phyloP scores from a whole-genome alignment of 768 basidiomycete genomes.

The Mycena floridula region DNA sequence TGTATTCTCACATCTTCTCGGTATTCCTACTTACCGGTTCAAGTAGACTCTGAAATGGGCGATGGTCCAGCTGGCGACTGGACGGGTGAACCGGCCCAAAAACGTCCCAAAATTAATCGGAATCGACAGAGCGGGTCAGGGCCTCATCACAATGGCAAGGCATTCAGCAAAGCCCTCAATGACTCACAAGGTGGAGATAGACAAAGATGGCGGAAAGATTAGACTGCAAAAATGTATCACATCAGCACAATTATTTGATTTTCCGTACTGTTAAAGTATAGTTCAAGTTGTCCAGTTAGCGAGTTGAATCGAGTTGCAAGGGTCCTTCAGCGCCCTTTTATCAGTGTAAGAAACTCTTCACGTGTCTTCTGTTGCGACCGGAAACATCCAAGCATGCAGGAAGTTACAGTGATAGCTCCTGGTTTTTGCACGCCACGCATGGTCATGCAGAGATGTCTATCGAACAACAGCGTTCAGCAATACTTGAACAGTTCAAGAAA shows the following conservation, averaged over 20 bases:
- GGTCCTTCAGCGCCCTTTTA: conserved; percentile 40
- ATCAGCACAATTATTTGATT: conserved; percentile 1
- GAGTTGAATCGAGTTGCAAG: conserved; percentile 23
- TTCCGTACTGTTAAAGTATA: conserved; percentile 2
- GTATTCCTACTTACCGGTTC: not conserved
- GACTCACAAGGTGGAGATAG: conserved; percentile 59
- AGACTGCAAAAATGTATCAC: no score
- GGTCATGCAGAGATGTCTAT: conserved; percentile 96
- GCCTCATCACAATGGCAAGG: not conserved
- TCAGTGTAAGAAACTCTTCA: conserved; percentile 90
- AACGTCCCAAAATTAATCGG: conserved; percentile 3
- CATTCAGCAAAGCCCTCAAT: conserved; percentile 18
- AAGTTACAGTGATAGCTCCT: conserved; percentile 90
- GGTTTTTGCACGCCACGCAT: conserved; percentile 99
- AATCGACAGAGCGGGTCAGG: not conserved
- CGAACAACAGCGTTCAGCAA: conserved; percentile 5
- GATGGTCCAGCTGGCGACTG: not conserved
- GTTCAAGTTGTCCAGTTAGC: conserved; percentile 9
- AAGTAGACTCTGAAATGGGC: not conserved
- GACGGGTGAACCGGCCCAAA: not conserved
- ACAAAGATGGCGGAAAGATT: conserved; percentile 52
- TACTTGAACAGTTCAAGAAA: conserved; percentile 5
- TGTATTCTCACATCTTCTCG: no score
- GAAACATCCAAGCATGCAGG: conserved; percentile 98
- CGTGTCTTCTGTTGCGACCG: conserved; percentile 97